Base-by-base conservation (phyloP, 2,329 filamentous ascomycete genomes). In the Lasiodiplodia hormozganensis region DNA sequence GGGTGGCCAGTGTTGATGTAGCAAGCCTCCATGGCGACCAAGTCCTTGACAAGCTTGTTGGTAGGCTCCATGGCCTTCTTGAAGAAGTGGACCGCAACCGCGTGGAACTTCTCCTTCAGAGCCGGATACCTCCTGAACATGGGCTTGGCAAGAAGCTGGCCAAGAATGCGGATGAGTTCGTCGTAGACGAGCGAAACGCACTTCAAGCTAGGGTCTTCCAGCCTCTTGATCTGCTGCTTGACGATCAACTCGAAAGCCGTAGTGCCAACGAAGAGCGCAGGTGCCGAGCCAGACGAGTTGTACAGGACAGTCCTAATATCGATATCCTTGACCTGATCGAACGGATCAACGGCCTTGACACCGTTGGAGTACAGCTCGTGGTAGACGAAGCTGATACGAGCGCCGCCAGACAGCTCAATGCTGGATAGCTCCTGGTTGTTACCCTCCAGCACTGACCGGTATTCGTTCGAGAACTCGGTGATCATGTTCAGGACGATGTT, bases 401-500 rank as follows among this genome's bases (percentile, higher is more conserved):
- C 96, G 84, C 96, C 96, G 71, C 96, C 96, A 6, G 96, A 98
- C 70, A 99, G 86, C 80, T 99, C 96, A 1, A 92, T 88, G 82
- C 93, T 97, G 28, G 96, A 98, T 4, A 99, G 86, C 80, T 99
- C 96, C 71, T 93, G 93, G 82, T 96, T 98, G 83, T 97, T 97
- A 74, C 96, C 96, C 74, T 99, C 96, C 70, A 99, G 83, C 25
- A 99, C 93, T 25, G 94, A 97, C 74, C 95, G 89, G 88, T 97
- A 99, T 80, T 99, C 96, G 77, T 97, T 97, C 74, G 93, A 94
- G 79, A 99, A 99, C 82, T 99, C 96, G 51, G 95, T 98, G 77
- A 99, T 99, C 83, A 99, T 97, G 82, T 97, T 97, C 71, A 99
- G 88, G 68, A 99, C 90, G 72, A 99, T 97, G 79, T 98, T 99